Percentiles rank a stretch among this genome's conserved stretches.
These are phyloP conservation scores for Lepidopterella palustris DNA, from an alignment of 495 filamentous ascomycete species.

Conservation along the genomic window DNA sequence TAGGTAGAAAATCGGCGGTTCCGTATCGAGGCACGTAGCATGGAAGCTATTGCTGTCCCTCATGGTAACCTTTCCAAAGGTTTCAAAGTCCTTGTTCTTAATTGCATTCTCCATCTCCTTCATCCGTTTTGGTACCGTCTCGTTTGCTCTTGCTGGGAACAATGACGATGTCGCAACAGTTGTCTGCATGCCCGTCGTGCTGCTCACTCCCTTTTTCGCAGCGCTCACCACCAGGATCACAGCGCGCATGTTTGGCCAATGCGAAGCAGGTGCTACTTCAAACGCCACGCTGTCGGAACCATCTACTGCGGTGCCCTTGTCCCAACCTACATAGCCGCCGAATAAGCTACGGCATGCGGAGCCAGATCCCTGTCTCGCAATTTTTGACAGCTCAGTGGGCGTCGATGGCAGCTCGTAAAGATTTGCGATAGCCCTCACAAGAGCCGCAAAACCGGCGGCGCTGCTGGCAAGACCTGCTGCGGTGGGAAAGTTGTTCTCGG, in stretches of 20 bases:
- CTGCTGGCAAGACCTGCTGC: constrained; percentile 92
- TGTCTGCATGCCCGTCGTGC: constrained; percentile 91
- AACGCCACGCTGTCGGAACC: constrained; percentile 80
- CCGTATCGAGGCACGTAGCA: constrained; percentile 86
- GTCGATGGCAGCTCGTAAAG: constrained; percentile 77
- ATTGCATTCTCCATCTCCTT: constrained; percentile 80
- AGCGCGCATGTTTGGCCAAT: constrained; percentile 95
- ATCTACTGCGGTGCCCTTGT: constrained; percentile 62
- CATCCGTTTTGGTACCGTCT: constrained; percentile 80
- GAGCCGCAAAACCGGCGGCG: constrained; percentile 89
- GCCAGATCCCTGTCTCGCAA: constrained; percentile 92
- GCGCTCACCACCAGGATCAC: constrained; percentile 83
- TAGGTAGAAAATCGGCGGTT: constrained; percentile 96
- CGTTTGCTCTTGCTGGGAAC: constrained; percentile 63
- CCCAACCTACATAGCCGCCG: constrained; percentile 94
- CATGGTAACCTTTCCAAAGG: constrained; percentile 90
- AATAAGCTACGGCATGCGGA: constrained; percentile 88
- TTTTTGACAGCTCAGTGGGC: constrained; percentile 71
- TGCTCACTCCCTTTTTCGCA: constrained; percentile 89
- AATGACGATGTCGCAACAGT: constrained; percentile 82
- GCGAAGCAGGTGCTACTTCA: constrained; percentile 72
- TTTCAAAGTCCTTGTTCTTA: constrained; percentile 64
- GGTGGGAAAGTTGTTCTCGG: constrained; percentile 97
- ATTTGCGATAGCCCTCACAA: constrained; percentile 87
- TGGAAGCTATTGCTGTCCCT: constrained; percentile 95